Conservation (phyloP, 2,329 filamentous ascomycete genomes). For the Cordyceps javanica region DNA sequence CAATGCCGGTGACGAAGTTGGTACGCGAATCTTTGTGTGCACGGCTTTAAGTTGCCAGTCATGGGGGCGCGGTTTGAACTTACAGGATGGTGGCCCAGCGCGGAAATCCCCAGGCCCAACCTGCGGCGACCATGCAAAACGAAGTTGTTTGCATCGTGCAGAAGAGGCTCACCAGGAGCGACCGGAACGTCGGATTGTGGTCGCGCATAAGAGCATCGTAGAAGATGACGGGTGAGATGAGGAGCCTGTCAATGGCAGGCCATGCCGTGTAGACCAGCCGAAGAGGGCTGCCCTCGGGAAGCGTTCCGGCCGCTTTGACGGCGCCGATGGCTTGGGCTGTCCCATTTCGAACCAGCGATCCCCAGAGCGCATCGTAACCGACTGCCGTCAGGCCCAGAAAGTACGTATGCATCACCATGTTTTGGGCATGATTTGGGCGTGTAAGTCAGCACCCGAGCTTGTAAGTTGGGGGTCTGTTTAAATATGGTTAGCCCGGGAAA, state of each 20-base stretch:
- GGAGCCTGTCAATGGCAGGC: background rate
- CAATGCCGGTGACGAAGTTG: background rate
- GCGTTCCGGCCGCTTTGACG: background rate
- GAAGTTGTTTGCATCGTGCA: background rate
- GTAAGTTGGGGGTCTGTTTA: background rate
- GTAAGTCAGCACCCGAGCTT: background rate
- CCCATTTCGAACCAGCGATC: background rate
- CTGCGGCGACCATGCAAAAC: background rate
- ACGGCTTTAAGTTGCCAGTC: background rate
- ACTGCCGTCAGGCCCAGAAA: background rate
- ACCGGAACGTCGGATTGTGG: background rate
- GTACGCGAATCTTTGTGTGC: background rate
- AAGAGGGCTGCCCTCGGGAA: background rate
- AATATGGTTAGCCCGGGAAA: background rate
- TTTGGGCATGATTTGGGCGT: background rate
- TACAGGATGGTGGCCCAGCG: background rate
- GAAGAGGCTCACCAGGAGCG: background rate
- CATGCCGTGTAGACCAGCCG: background rate
- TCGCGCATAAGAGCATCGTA: background rate
- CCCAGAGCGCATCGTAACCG: background rate
- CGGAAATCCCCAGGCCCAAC: background rate
- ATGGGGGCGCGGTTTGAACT: too few species aligned
- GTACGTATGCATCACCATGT: background rate
- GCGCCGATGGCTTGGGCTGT: background rate
- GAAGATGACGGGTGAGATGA: background rate